phyloP scores from a whole-genome alignment of 768 basidiomycete species.

The Russula sp. region DNA sequence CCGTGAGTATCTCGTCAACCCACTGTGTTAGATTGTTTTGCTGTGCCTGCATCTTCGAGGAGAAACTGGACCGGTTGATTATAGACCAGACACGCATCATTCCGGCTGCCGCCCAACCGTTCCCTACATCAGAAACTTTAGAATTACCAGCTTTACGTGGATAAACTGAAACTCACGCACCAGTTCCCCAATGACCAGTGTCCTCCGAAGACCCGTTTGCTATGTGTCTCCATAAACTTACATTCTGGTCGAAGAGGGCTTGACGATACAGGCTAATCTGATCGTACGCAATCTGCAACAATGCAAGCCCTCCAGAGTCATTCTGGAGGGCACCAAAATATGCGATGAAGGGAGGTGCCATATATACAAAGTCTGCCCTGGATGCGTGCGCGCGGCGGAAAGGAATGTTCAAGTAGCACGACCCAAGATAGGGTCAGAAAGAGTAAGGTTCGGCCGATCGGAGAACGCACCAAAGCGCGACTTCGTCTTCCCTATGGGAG shows the following conservation, averaged over 20 bases:
- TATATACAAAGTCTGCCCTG: slow-evolving; percentile 60
- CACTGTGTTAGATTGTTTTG: slow-evolving; percentile 48
- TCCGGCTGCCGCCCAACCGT: slow-evolving; percentile 70
- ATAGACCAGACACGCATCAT: slow-evolving; percentile 60
- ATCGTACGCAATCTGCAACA: slow-evolving; percentile 52
- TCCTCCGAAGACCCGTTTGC: slow-evolving; percentile 47
- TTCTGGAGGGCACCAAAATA: slow-evolving; percentile 55
- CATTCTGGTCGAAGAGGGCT: slow-evolving; percentile 44
- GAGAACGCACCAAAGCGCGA: slow-evolving; percentile 50
- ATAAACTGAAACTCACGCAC: slow-evolving; percentile 32
- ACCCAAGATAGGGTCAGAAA: neutral
- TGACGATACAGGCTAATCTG: slow-evolving; percentile 57
- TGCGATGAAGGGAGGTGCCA: slow-evolving; percentile 65
- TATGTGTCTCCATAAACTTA: slow-evolving; percentile 57
- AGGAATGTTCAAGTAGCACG: neutral
- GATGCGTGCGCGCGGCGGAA: neutral
- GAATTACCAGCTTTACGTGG: neutral
- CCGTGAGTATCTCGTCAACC: slow-evolving; percentile 51
- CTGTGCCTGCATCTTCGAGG: slow-evolving; percentile 40
- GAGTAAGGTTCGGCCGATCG: neutral
- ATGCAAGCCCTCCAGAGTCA: slow-evolving; percentile 36
- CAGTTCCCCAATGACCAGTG: slow-evolving; percentile 56
- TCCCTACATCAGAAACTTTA: slow-evolving; percentile 39
- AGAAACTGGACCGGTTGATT: slow-evolving; percentile 46
- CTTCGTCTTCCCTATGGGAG: slow-evolving; percentile 51